Evolutionary conservation across 2,329 filamentous ascomycete genomes (phyloP).

Genomic region (Bisporella sp.): DNA sequence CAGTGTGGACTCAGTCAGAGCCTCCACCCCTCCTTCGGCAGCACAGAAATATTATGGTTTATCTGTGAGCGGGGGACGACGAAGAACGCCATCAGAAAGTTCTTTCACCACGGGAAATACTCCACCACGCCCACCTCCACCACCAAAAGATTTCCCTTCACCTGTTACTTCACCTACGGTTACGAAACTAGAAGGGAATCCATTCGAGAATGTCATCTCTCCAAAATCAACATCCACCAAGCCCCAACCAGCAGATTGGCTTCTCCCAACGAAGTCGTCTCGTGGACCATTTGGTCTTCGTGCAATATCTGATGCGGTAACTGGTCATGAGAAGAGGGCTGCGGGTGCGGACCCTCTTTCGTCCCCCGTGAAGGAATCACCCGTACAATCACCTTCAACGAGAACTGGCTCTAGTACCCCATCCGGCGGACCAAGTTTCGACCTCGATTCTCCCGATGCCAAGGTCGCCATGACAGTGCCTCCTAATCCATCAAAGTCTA

Average conservation of each 20-base stretch:
- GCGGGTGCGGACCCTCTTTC: slow-evolving; percentile 38
- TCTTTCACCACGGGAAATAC: slow-evolving; percentile 40
- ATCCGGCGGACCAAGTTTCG: slow-evolving; percentile 63
- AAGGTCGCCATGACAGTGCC: slow-evolving; percentile 43
- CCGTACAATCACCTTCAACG: slow-evolving; percentile 57
- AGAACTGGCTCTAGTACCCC: slow-evolving; percentile 71
- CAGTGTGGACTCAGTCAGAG: slow-evolving; percentile 68
- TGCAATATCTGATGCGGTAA: slow-evolving; percentile 74
- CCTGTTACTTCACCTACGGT: slow-evolving; percentile 49
- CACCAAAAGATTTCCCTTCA: slow-evolving; percentile 45
- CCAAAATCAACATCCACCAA: slow-evolving; percentile 39
- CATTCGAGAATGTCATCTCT: slow-evolving; percentile 18
- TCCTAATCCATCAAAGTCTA: slow-evolving; percentile 36
- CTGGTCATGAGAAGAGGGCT: slow-evolving; percentile 45
- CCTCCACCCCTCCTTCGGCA: slow-evolving; percentile 53
- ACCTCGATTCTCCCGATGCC: slow-evolving; percentile 67
- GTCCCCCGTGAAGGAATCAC: slow-evolving; percentile 43
- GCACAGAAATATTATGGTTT: slow-evolving; percentile 64
- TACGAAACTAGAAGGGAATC: slow-evolving; percentile 46
- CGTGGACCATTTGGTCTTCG: slow-evolving; percentile 59
- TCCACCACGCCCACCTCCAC: slow-evolving; percentile 54
- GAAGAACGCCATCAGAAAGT: slow-evolving; percentile 35
- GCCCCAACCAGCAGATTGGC: slow-evolving; percentile 42
- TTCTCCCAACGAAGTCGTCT: slow-evolving; percentile 37
- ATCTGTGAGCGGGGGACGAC: slow-evolving; percentile 18